Base-by-base conservation (phyloP, 108 stramenopile genomes). In the Fragilaria crotonensis region DNA sequence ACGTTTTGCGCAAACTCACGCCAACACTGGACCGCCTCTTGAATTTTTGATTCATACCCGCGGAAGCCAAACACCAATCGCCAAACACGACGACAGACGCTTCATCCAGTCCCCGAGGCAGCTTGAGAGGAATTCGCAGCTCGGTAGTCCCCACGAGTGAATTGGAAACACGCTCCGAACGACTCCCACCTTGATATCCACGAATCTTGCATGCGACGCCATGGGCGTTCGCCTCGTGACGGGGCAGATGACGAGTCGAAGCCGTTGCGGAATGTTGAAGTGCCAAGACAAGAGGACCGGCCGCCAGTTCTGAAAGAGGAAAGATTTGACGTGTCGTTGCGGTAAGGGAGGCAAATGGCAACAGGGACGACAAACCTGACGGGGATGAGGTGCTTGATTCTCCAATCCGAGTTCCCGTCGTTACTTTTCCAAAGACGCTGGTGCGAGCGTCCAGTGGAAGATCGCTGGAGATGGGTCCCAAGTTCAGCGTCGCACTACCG, bases 61-160 rank as follows among this genome's bases (percentile, higher is more conserved):
- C 30, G 30, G 59, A 61, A 5, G 71, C 66, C 59, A 65, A 65
- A 49, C 71, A 68, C 84, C 85, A 91, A 54, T 91, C 90, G 49
- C 81, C 84, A 72, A 85, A 90, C 17, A 84, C 31, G 26, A 85
- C 73, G 21, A 90, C 32, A 30, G 61, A 66, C 17, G 76, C 72
- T 57, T 64, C 64, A 27, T 59, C 60, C 32, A 49, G 44, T 36
- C 47, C 47, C 22, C 52, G 48, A 41, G 59, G 65, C 47, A 70
- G 33, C 30, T 49, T 49, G n/a, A 89, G 51, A 19, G 90, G 90
- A 47, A 92, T 30, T 29, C 90, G 72, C 5, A 92, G 11, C 61
- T 92, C 90, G 1, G 79, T 60, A 4, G 84, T 84, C 27, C 90
- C 90, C 36, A 63, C 74, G 26, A 92, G 59, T 0, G 78, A 68